Base-by-base conservation (phyloP, 331 rosid species). In the Erythrophleum ivorense region DNA sequence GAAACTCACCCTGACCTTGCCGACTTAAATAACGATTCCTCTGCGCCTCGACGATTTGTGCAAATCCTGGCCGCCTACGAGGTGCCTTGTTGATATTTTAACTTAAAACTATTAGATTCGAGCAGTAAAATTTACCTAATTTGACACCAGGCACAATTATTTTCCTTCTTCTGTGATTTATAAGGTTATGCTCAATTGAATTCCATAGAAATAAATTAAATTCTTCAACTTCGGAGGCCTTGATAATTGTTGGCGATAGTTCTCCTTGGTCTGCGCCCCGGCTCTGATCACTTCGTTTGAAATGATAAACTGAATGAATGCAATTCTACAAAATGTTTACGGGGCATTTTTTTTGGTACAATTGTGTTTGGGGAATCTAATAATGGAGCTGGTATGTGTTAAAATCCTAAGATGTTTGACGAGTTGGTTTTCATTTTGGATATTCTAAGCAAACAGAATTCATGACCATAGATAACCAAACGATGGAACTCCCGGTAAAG, bases 1-100 rank as follows among this genome's bases (percentile, higher is more conserved):
- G 87, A 89, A 81, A 95, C 98, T 89, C 98, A 93, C 84, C 98
- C 98, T 34, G 98, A 95, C 89, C 91, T 95, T 71, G 88, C 88
- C 14, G 81, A 86, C 66, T 87, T 93, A 59, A 87, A 62, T 71
- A 80, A 66, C 77, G 88, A 90, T 79, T 87, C 93, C 83, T 68
- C 82, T 54, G 92, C 88, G 19, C 87, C 94, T 24, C 81, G 78
- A 80, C 91, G 94, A 41, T 95, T 95, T 72, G 95, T 95, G 68
- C 96, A 88, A 91, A 93, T 93, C 63, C 96, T 93, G 0, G 96
- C 98, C 24, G 98, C 98, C 29, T 95, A 93, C 19, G 97, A 95
- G 98, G 98, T 91, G 73, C 70, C 53, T 1, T 31, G 33, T 15
- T 53, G 43, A 40, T 68, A 15, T 49, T 73, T 54, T 60, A 11